phyloP scores from a whole-genome alignment of 192 early-diverging fungal genomes.

The Phycomyces nitens region DNA sequence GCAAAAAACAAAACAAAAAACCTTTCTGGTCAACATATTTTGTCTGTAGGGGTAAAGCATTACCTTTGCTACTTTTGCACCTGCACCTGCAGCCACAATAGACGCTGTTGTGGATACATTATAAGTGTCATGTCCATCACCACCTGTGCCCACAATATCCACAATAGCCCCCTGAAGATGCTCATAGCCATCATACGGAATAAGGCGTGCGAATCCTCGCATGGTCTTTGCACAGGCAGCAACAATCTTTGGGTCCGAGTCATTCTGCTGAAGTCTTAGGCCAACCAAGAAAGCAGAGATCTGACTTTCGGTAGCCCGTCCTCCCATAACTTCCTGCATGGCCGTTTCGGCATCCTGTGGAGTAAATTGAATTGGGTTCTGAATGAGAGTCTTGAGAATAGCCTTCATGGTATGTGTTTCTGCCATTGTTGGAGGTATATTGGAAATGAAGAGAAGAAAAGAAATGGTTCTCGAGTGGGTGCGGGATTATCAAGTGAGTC shows the following conservation, averaged over 20 bases:
- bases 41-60: neutral
- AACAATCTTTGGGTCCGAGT: conserved; percentile 71
- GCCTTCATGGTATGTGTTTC: conserved; percentile 29
- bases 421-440: neutral
- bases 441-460: neutral
- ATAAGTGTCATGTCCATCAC: conserved; percentile 96
- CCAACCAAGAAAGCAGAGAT: conserved; percentile 84
- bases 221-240: conserved; percentile 76
- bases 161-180: conserved; percentile 52
- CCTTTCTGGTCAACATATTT: neutral
- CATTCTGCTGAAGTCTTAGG: conserved; percentile 66
- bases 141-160: conserved; percentile 98
- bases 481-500: too few relatives aligned
- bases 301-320: conserved; percentile 77
- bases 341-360: conserved; percentile 53
- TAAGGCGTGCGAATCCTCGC: conserved; percentile 60
- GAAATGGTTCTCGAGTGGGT: neutral
- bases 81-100: conserved; percentile 90
- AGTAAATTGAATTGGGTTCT: conserved; percentile 59
- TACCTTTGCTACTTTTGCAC: conserved; percentile 87
- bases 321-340: conserved; percentile 74
- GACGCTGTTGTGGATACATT: conserved; percentile 93
- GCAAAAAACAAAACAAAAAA: conserved; percentile 6
- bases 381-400: conserved; percentile 67
- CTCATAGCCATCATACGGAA: conserved; percentile 47